Evolutionary conservation across 1,284 basidiomycete genomes (phyloP).

Genomic region (Trichosporon faecale): DNA sequence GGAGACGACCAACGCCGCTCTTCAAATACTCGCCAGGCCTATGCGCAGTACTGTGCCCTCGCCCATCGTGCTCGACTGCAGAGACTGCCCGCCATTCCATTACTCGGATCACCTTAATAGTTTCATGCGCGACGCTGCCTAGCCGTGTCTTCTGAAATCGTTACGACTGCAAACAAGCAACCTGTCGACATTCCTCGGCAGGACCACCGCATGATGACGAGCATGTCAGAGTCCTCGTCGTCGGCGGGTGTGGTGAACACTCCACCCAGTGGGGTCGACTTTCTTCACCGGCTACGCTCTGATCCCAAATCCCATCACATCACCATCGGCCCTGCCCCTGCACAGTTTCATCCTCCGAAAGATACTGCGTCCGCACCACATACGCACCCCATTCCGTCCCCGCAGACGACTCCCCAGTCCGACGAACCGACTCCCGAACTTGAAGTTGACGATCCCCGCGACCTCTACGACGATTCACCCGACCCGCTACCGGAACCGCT

Average conservation of each 20-base stretch:
- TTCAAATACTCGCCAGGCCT: background rate
- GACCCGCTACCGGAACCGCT: background rate
- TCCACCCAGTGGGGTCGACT: constrained; percentile 4
- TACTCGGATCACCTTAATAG: background rate
- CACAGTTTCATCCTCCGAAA: background rate
- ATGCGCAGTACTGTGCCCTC: background rate
- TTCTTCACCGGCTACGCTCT: background rate
- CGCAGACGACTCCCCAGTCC: background rate
- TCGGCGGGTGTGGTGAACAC: background rate
- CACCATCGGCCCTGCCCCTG: background rate
- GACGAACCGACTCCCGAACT: background rate
- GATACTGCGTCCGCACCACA: background rate
- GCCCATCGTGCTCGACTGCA: background rate
- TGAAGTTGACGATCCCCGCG: background rate
- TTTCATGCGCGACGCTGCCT: background rate
- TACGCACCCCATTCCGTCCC: background rate
- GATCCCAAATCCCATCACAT: constrained; percentile 8
- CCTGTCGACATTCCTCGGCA: background rate
- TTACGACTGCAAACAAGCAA: background rate
- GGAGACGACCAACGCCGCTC: background rate
- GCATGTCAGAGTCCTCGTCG: background rate
- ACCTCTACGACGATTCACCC: background rate
- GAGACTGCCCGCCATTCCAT: background rate
- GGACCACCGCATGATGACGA: background rate
- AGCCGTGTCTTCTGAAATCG: background rate